phyloP scores from a whole-genome alignment of 1,284 basidiomycete genomes.

The Tremellales sp. region DNA sequence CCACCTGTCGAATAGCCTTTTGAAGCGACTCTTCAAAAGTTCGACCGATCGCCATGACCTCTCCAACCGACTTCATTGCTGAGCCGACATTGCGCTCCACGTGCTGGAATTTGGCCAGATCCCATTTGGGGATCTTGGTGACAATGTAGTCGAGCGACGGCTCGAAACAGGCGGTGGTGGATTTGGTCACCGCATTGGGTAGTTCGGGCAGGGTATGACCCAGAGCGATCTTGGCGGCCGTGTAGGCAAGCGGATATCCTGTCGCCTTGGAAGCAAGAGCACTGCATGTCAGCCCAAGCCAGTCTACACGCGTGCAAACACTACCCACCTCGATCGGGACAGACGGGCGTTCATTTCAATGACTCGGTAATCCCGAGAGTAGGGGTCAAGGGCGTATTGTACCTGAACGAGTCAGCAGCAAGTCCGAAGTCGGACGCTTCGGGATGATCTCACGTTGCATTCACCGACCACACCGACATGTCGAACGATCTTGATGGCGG shows the following conservation, averaged over 20 bases:
- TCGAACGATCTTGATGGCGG: constrained; percentile 94
- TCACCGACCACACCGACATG: constrained; percentile 98
- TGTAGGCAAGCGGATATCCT: constrained; percentile 98
- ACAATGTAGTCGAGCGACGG: constrained; percentile 99
- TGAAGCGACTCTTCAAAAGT: constrained; percentile 99
- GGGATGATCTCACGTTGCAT: constrained; percentile 54
- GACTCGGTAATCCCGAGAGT: constrained; percentile 90
- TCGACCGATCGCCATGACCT: constrained; percentile 99
- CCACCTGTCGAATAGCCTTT: constrained; percentile 96
- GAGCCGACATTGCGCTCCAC: constrained; percentile 95
- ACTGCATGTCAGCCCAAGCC: constrained; percentile 43
- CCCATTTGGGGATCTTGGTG: constrained; percentile 99
- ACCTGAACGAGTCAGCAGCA: constrained; percentile 58
- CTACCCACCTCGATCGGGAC: constrained; percentile 59
- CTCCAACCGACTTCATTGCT: constrained; percentile 98
- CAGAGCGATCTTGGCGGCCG: constrained; percentile 98
- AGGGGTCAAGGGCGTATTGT: constrained; percentile 95
- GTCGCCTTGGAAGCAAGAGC: constrained; percentile 98
- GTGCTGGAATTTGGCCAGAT: constrained; percentile 94
- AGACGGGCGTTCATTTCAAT: constrained; percentile 94
- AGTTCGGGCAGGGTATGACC: constrained; percentile 97
- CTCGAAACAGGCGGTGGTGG: constrained; percentile 98
- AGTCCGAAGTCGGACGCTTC: not conserved
- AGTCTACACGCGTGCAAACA: constrained; percentile 38
- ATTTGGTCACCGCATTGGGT: constrained; percentile 98